Evolutionary conservation across 1,284 basidiomycete species (phyloP).

Genomic region (Puccinia triticina): DNA sequence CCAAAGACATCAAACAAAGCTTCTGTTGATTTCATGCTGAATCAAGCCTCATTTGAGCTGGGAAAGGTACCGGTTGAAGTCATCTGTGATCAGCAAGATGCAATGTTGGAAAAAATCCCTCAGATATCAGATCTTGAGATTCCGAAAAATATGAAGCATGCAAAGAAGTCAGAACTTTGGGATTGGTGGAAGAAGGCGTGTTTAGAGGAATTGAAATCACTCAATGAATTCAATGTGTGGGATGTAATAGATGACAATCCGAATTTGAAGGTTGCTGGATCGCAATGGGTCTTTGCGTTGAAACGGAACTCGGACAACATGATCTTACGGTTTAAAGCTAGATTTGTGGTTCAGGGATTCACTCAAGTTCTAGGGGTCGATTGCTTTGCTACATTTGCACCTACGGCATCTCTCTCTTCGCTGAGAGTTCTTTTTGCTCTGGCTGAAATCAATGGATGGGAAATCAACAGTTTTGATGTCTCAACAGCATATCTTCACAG

Average conservation of each 20-base stretch:
- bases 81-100: constrained; percentile 10
- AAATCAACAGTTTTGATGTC: constrained; percentile 29
- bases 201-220: background rate
- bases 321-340: constrained; percentile 4
- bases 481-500: constrained; percentile 35
- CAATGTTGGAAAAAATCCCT: background rate
- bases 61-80: background rate
- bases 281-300: background rate
- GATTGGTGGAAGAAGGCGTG: background rate
- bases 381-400: constrained; percentile 7
- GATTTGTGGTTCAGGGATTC: constrained; percentile 3
- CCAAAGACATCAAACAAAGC: background rate
- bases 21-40: background rate
- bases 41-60: background rate
- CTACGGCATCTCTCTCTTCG: constrained; percentile 20
- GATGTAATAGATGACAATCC: background rate
- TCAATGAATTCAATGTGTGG: constrained; percentile 20
- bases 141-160: constrained; percentile 10
- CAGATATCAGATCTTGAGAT: background rate
- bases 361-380: background rate
- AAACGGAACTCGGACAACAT: constrained; percentile 1
- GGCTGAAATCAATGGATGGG: background rate
- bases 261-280: background rate
- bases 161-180: background rate
- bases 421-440: background rate